Percentiles rank a stretch among this genome's conserved stretches.
Conservation (phyloP, 169 alveolate species). For the Plasmodium inui region DNA sequence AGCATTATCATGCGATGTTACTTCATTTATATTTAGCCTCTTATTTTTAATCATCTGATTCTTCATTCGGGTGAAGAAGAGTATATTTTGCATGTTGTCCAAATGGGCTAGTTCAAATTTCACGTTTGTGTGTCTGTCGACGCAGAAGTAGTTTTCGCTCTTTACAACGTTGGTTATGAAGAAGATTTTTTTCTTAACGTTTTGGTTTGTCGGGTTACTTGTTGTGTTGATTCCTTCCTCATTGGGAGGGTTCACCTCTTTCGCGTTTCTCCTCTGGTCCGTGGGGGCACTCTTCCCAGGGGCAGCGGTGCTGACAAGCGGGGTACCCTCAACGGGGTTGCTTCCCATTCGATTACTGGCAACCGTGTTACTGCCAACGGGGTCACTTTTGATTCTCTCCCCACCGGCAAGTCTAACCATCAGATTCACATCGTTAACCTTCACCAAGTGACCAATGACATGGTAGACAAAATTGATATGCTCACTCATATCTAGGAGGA, state of each 20-base stretch:
- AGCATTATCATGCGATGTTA: background rate
- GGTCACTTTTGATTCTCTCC: background rate
- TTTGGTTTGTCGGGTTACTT: background rate
- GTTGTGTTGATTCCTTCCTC: background rate
- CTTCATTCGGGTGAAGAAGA: slow-evolving; percentile 34
- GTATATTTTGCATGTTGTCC: slow-evolving; percentile 12
- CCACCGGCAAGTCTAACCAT: background rate
- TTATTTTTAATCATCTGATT: slow-evolving; percentile 46
- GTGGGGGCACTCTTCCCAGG: background rate
- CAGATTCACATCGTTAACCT: slow-evolving; percentile 7
- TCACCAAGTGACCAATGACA: slow-evolving; percentile 49
- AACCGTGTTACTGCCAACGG: background rate
- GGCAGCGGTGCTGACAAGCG: background rate
- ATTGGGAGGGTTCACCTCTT: background rate
- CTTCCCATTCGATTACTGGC: no score
- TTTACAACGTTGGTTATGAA: slow-evolving; percentile 60
- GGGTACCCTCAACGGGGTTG: background rate
- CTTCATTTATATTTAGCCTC: slow-evolving; percentile 7
- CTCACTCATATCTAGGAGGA: slow-evolving; percentile 74
- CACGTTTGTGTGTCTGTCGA: slow-evolving; percentile 55
- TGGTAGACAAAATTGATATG: slow-evolving; percentile 45
- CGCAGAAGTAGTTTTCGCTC: slow-evolving; percentile 36
- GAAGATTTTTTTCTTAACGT: slow-evolving; percentile 10
- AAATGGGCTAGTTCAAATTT: slow-evolving; percentile 54
- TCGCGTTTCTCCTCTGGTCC: background rate